phyloP scores from a whole-genome alignment of 1,284 basidiomycete species.

The Puccinia coronata region DNA sequence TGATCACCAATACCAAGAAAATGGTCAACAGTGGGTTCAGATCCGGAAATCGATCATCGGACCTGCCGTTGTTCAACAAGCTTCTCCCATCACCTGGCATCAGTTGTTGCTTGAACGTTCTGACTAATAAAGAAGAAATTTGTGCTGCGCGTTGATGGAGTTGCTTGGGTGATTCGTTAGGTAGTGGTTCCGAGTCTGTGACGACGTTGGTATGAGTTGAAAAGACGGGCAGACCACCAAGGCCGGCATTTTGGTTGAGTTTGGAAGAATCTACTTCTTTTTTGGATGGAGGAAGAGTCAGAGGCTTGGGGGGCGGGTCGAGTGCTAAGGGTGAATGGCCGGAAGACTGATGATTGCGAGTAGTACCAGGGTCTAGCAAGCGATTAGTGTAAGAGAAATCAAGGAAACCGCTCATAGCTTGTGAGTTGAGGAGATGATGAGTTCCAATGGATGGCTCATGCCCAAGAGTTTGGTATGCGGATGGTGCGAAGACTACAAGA shows the following conservation, averaged over 20 bases:
- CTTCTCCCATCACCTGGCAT: constrained; percentile 6
- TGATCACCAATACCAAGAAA: constrained; percentile 31
- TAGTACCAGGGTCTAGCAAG: constrained; percentile 16
- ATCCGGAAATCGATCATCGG: constrained; percentile 30
- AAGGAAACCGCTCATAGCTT: constrained; percentile 6
- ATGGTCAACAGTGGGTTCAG: constrained; percentile 36
- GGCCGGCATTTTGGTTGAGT: background rate
- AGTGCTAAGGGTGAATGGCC: constrained; percentile 23
- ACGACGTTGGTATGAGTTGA: constrained; percentile 17
- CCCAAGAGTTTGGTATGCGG: constrained; percentile 39
- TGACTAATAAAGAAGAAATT: constrained; percentile 41
- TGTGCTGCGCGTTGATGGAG: constrained; percentile 40
- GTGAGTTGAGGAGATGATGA: constrained; percentile 41
- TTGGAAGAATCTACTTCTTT: constrained; percentile 11
- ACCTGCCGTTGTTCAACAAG: constrained; percentile 5
- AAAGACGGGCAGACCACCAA: background rate
- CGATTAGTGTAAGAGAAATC: constrained; percentile 17
- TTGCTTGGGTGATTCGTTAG: constrained; percentile 17
- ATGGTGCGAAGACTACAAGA: constrained; percentile 68
- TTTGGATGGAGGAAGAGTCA: constrained; percentile 20
- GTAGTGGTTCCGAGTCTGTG: background rate
- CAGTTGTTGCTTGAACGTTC: constrained; percentile 38
- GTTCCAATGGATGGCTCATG: constrained; percentile 33
- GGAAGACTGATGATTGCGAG: constrained; percentile 7
- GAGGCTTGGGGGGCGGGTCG: constrained; percentile 33